Conservation (phyloP, 345 rosid species). For the Melastoma malabathricum region DNA sequence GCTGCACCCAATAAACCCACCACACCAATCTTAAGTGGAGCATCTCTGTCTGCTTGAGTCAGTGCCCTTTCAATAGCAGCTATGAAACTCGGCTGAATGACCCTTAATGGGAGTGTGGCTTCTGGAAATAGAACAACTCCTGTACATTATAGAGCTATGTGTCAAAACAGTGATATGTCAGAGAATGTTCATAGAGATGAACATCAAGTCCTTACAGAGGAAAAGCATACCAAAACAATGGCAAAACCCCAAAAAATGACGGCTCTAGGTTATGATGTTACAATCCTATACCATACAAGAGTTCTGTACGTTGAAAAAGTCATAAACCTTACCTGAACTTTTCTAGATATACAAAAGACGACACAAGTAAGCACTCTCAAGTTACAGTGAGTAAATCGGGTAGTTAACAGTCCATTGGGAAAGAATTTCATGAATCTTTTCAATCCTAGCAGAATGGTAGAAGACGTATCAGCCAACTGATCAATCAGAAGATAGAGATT, state of each 20-base stretch:
- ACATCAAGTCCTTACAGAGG: background rate
- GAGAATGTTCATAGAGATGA: background rate
- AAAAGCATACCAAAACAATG: background rate
- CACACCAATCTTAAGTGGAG: slow-evolving; percentile 82
- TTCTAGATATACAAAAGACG: background rate
- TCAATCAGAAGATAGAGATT: background rate
- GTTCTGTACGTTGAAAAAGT: too few relatives aligned
- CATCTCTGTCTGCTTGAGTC: slow-evolving; percentile 34
- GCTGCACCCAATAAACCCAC: slow-evolving; percentile 33
- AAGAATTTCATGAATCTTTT: too few relatives aligned
- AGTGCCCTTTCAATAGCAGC: slow-evolving; percentile 80
- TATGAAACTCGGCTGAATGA: slow-evolving; percentile 52
- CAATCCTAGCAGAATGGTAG: too few relatives aligned
- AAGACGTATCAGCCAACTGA: background rate
- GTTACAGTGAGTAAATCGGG: background rate
- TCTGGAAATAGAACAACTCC: slow-evolving; percentile 96
- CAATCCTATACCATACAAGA: too few relatives aligned
- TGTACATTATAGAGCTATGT: slow-evolving; percentile 17
- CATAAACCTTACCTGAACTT: background rate
- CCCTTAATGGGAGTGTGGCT: slow-evolving; percentile 87
- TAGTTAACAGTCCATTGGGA: too few relatives aligned
- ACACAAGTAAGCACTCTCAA: background rate
- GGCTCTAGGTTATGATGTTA: too few relatives aligned
- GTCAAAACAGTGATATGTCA: background rate
- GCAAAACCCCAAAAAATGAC: background rate